Evolutionary conservation across 768 basidiomycete species (phyloP).

Genomic region (Gyrodon lividus): DNA sequence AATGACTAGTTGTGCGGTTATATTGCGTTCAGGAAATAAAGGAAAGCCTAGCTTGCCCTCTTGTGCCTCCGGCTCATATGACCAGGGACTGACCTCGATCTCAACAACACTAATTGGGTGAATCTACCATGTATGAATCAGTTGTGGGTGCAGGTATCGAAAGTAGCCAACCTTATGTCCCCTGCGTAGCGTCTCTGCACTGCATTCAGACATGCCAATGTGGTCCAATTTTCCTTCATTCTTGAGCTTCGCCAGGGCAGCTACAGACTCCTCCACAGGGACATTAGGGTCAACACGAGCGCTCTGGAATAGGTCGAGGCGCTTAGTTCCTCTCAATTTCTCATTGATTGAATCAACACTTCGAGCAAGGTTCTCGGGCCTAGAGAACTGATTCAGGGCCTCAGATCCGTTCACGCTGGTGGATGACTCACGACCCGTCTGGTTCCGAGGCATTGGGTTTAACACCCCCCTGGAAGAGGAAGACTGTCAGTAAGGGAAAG

Average conservation of each 20-base stretch:
- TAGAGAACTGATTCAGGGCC: constrained; percentile 5
- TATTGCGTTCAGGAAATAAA: neutral
- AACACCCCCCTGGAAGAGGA: constrained; percentile 20
- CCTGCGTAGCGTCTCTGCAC: constrained; percentile 46
- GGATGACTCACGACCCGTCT: constrained; percentile 30
- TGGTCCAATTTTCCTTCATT: constrained; percentile 40
- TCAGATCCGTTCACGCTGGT: constrained; percentile 23
- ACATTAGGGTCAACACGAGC: constrained; percentile 46
- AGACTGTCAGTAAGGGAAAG: neutral
- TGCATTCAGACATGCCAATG: constrained; percentile 59
- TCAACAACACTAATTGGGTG: constrained; percentile 59
- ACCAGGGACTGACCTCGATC: constrained; percentile 66
- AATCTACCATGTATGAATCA: constrained; percentile 33
- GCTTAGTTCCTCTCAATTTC: constrained; percentile 50
- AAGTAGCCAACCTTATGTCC: constrained; percentile 21
- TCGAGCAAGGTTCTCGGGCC: constrained; percentile 42
- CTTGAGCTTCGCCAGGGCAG: constrained; percentile 42
- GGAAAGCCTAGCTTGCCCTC: constrained; percentile 30
- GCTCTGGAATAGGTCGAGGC: constrained; percentile 58
- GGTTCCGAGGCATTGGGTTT: constrained; percentile 1
- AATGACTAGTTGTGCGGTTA: constrained; percentile 38
- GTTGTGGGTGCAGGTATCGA: neutral
- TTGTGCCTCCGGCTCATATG: constrained; percentile 52
- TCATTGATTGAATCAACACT: constrained; percentile 47
- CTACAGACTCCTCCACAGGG: constrained; percentile 46